Percentiles rank a stretch among this genome's conserved stretches.
Evolutionary conservation across 176 grass and related monocot genomes (phyloP).

Genomic region (Hordeum marinum): DNA sequence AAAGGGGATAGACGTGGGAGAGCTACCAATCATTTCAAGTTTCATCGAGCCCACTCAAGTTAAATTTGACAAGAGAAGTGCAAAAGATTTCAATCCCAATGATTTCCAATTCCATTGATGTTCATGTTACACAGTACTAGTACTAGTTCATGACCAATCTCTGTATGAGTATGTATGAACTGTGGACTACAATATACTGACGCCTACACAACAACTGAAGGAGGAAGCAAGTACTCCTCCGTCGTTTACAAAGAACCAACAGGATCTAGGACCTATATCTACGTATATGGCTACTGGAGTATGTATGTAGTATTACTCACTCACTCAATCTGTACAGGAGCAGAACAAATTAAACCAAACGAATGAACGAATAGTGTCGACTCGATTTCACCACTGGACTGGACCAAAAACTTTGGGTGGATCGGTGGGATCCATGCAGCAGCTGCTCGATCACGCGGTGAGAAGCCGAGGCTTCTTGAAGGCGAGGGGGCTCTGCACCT

Average conservation of each 20-base stretch:
- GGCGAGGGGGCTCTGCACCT: constrained; percentile 93
- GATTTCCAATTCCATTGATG: constrained; percentile 1
- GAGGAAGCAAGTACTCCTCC: constrained; percentile 5
- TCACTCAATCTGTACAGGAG: constrained; percentile 35
- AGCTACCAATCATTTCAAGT: not conserved
- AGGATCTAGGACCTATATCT: not conserved
- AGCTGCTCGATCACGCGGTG: constrained; percentile 27
- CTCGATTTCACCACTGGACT: not conserved
- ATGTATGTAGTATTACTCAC: not conserved
- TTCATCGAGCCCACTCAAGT: not conserved
- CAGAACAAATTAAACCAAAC: constrained; percentile 44
- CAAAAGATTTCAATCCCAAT: not conserved
- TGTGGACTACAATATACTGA: not conserved
- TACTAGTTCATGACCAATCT: not conserved
- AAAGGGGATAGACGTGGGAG: not conserved
- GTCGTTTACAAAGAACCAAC: not conserved
- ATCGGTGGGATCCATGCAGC: constrained; percentile 3
- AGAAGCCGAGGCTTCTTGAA: constrained; percentile 94
- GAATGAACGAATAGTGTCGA: constrained; percentile 33
- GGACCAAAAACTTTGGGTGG: constrained; percentile 22
- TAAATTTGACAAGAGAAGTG: not conserved
- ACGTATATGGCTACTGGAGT: not conserved
- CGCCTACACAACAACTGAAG: not conserved
- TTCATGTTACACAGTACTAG: constrained; percentile 11
- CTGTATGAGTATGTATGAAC: constrained; percentile 11